These are phyloP conservation scores for Calonectria pseudoturangicola DNA, from an alignment of 2,329 filamentous ascomycete genomes.

Conservation along the genomic window DNA sequence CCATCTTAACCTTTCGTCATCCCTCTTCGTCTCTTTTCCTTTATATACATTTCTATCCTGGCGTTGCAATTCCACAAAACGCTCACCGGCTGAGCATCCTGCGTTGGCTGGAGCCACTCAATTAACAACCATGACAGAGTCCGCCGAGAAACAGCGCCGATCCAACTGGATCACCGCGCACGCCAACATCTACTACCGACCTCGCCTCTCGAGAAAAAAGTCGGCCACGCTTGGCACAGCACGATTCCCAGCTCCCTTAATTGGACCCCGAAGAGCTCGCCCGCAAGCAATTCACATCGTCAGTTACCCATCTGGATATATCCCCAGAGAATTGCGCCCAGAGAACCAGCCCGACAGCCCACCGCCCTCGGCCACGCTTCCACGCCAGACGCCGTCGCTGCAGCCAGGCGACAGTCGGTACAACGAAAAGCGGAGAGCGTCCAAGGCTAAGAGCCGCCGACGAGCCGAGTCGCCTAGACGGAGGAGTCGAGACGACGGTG, in stretches of 20 bases:
- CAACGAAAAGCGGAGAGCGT: conserved; percentile 40
- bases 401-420: conserved; percentile 43
- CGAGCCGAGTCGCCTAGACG: conserved; percentile 39
- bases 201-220: conserved; percentile 53
- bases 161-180: conserved; percentile 54
- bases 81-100: conserved; percentile 49
- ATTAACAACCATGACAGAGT: conserved; percentile 54
- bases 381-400: conserved; percentile 48
- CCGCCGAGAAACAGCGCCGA: conserved; percentile 46
- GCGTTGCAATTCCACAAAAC: conserved; percentile 7
- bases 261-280: conserved; percentile 62
- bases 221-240: conserved; percentile 43
- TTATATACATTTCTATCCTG: background rate
- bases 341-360: conserved; percentile 45
- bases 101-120: conserved; percentile 50
- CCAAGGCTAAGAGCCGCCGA: conserved; percentile 59
- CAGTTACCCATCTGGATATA: conserved; percentile 64
- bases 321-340: conserved; percentile 66
- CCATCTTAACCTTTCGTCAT: background rate
- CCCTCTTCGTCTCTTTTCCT: background rate
- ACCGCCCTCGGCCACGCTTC: conserved; percentile 33
- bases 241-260: conserved; percentile 61
- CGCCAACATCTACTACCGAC: conserved; percentile 55
- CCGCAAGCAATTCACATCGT: conserved; percentile 66
- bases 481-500: conserved; percentile 23